These are phyloP conservation scores for Borealophlyctis nickersoniae DNA, from an alignment of 192 early-diverging fungal species.

Conservation along the genomic window DNA sequence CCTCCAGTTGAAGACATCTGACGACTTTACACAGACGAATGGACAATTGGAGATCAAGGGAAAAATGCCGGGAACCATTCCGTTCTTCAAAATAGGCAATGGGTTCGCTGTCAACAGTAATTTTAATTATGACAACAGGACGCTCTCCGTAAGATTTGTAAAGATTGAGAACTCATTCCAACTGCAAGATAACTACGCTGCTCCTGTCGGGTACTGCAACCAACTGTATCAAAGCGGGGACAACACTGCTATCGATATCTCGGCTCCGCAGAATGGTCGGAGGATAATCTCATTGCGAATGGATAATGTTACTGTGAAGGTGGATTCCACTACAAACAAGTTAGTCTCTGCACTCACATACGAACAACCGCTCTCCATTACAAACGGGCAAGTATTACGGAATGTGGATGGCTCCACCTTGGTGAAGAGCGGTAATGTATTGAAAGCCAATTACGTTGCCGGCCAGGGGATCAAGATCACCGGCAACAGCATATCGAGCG, in stretches of 20 bases:
- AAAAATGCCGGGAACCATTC: not conserved
- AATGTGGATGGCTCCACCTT: not conserved
- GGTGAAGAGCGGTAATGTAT: not conserved
- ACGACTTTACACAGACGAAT: not conserved
- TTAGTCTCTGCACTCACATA: not conserved
- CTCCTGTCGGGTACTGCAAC: not conserved
- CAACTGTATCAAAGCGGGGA: not conserved
- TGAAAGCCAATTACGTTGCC: not conserved
- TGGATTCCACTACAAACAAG: not conserved
- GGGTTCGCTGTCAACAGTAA: not conserved
- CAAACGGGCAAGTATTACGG: not conserved
- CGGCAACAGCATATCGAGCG: not conserved
- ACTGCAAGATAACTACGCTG: not conserved
- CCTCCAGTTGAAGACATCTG: not conserved
- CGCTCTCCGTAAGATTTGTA: not conserved
- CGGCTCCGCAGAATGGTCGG: not conserved
- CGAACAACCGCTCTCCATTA: not conserved
- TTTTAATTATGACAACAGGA: not conserved
- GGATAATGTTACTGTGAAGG: not conserved
- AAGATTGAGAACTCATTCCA: not conserved
- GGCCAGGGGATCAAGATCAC: not conserved
- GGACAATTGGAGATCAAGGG: not conserved
- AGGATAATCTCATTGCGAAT: not conserved
- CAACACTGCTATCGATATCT: not conserved
- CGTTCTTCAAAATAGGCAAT: not conserved